Percentiles rank a stretch among this genome's conserved stretches.
These are phyloP conservation scores for Quercus mongolica DNA, from an alignment of 306 rosid species.

Conservation along the genomic window DNA sequence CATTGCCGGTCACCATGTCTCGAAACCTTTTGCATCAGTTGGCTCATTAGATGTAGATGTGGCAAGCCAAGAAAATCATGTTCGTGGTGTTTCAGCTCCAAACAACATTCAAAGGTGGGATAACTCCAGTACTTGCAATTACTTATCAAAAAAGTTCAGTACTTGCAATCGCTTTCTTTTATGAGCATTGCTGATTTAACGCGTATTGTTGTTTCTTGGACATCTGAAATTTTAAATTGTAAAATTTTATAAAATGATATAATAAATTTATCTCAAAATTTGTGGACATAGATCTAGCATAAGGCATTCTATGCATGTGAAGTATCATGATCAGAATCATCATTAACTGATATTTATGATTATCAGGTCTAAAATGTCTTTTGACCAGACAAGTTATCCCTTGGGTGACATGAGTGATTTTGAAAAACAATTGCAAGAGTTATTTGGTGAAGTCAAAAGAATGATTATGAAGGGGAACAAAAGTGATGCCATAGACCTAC, in stretches of 20 bases:
- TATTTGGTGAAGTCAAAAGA: conserved; percentile 72
- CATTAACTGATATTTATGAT: not conserved
- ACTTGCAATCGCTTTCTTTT: conserved; percentile 2
- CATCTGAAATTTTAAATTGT: not conserved
- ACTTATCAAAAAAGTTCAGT: not conserved
- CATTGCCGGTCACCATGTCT: conserved; percentile 20
- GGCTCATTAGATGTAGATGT: conserved; percentile 35
- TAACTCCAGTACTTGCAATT: conserved; percentile 8
- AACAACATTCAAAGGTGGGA: conserved; percentile 46
- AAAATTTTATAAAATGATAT: not conserved
- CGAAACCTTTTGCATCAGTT: conserved; percentile 34
- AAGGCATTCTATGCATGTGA: not conserved
- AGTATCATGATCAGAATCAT: not conserved
- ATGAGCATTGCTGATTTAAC: conserved; percentile 13
- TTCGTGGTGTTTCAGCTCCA: conserved; percentile 37
- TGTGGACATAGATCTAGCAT: not conserved
- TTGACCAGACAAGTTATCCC: conserved; percentile 24
- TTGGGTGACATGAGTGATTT: conserved; percentile 26
- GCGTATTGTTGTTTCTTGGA: not conserved
- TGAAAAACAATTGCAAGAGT: conserved; percentile 71
- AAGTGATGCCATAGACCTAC: conserved; percentile 58
- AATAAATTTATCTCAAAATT: not conserved
- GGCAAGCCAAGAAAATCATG: conserved; percentile 14
- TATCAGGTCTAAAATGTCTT: conserved; percentile 21
- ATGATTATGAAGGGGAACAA: conserved; percentile 61